Evolutionary conservation across 2,329 filamentous ascomycete genomes (phyloP).

Genomic region (Colletotrichum euphorbiae): DNA sequence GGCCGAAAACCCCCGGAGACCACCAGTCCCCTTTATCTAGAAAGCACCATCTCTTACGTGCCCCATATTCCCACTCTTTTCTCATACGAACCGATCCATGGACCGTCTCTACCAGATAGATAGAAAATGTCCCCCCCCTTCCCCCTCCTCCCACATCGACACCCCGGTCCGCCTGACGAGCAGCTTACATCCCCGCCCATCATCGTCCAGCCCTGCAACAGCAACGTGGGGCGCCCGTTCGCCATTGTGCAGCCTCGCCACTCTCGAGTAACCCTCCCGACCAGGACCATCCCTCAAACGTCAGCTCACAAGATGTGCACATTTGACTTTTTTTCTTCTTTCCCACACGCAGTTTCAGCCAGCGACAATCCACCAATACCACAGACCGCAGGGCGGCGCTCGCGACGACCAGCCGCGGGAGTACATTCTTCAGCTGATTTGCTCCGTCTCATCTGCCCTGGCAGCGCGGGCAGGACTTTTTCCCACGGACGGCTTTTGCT

Average conservation of each 20-base stretch:
- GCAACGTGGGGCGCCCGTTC: slow-evolving; percentile 23
- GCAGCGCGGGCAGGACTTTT: too few species aligned
- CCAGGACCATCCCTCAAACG: too few species aligned
- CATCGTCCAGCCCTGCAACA: background rate
- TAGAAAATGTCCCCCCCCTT: background rate
- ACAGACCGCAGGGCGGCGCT: slow-evolving; percentile 19
- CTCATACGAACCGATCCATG: background rate
- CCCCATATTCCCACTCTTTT: slow-evolving; percentile 10
- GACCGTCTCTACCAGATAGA: background rate
- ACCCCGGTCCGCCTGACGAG: background rate
- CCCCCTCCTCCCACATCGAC: background rate
- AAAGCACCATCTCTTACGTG: background rate
- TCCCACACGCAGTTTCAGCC: slow-evolving; percentile 24
- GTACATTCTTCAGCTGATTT: background rate
- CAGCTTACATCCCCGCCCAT: background rate
- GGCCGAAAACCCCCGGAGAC: background rate
- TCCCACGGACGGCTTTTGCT: too few species aligned
- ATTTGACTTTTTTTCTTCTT: too few species aligned
- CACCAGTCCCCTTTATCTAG: slow-evolving; percentile 19
- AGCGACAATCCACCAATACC: slow-evolving; percentile 32
- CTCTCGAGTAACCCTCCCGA: too few species aligned
- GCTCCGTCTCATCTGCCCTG: slow-evolving; percentile 9
- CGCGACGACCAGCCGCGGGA: background rate
- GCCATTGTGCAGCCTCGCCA: too few species aligned
- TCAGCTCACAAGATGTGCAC: too few species aligned